Base-by-base conservation (phyloP, 352 stramenopile genomes). In the Phytophthora citrophthora region DNA sequence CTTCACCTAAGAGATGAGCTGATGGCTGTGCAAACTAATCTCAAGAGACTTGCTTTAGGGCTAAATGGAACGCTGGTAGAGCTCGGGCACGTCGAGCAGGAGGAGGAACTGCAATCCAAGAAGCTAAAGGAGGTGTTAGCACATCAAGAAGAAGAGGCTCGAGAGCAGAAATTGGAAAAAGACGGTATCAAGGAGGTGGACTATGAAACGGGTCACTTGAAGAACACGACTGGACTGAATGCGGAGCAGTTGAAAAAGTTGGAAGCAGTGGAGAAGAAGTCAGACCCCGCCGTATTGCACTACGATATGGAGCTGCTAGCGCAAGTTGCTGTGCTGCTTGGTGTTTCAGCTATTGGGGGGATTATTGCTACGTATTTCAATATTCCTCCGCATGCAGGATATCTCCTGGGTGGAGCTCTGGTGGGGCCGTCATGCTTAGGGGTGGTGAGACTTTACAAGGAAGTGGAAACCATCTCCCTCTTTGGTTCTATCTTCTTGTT, bases 401-500 rank as follows among this genome's bases (percentile, higher is more conserved):
- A 97, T 76, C 74, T 98, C 15, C 76, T 97, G 1, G 93, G 90
- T 31, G 93, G 93, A 24, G 91, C 94, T 27, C 66, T 98, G 2
- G 89, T 98, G 4, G 93, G 93, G 16, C 93, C 93, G 13, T 97
- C 88, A 23, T 96, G 93, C 41, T 67, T 97, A 12, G 87, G 83
- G 4, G 54, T 96, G 15, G 90, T 97, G 23, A 76, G 82, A 32
- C 74, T 97, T 26, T 95, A 97, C 65, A 93, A 95, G 51, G 87
- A 97, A 60, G 93, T 98, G 15, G 89, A 97, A 63, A 98, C 93
- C 1, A 88, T 98, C 53, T 96, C 91, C 31, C 87, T 98, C 24
- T 98, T 98, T 61, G 94, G 94, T 12, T 97, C 89, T 2, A 90
- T 98, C 29, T 98, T 98, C 58, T 65, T 98, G 39, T 71, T 98